phyloP scores from a whole-genome alignment of 2,329 filamentous ascomycete species.

The Colletotrichum chlorophyti region DNA sequence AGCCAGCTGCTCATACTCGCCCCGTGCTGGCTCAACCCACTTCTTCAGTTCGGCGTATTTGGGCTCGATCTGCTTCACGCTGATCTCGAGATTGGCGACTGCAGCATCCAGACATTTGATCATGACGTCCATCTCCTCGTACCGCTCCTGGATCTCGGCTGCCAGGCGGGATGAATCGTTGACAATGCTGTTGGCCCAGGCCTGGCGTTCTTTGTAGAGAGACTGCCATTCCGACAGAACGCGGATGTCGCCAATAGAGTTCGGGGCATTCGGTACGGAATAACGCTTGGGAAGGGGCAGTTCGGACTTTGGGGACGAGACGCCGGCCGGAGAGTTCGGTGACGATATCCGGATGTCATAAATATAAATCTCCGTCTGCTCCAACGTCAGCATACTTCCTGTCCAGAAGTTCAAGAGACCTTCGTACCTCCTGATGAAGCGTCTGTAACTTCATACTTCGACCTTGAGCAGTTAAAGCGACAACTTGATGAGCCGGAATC shows the following conservation, averaged over 20 bases:
- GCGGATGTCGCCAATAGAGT: constrained; percentile 80
- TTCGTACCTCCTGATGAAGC: constrained; percentile 76
- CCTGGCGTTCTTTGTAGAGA: constrained; percentile 79
- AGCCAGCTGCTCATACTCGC: constrained; percentile 70
- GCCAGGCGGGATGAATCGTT: constrained; percentile 74
- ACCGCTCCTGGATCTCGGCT: constrained; percentile 66
- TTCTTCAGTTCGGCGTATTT: constrained; percentile 74
- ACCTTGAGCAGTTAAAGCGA: constrained; percentile 84
- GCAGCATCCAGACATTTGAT: constrained; percentile 83
- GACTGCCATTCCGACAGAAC: constrained; percentile 88
- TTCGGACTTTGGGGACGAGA: constrained; percentile 54
- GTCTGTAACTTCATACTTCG: constrained; percentile 84
- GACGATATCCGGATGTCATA: constrained; percentile 84
- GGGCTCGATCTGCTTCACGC: constrained; percentile 74
- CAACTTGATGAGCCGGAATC: constrained; percentile 80
- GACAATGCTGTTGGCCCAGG: constrained; percentile 78
- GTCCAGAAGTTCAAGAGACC: not conserved
- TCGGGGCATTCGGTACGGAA: constrained; percentile 74
- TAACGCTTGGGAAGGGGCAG: constrained; percentile 59
- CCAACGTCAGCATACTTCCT: constrained; percentile 18
- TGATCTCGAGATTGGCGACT: constrained; percentile 81
- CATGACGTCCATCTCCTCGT: constrained; percentile 78
- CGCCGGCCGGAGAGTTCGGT: constrained; percentile 53
- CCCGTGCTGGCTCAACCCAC: constrained; percentile 72
- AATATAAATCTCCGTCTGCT: constrained; percentile 85